Evolutionary conservation across 2,329 filamentous ascomycete species (phyloP).

Genomic region (Plectosphaerella sp.): DNA sequence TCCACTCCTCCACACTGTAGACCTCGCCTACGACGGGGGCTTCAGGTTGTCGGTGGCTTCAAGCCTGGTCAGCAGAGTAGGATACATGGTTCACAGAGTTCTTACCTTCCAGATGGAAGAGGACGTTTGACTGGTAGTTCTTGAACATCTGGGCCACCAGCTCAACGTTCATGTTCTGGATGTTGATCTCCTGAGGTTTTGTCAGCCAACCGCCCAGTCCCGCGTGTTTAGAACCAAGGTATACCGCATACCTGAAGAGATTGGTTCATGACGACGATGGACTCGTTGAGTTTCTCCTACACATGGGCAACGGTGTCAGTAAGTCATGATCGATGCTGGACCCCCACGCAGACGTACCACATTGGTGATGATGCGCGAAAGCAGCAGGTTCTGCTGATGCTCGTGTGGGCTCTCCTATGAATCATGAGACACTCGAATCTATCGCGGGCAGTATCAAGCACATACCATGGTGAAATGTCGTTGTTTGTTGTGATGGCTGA

Average conservation of each 20-base stretch:
- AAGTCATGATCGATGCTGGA: not conserved
- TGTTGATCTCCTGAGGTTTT: slow-evolving; percentile 77
- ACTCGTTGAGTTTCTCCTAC: slow-evolving; percentile 96
- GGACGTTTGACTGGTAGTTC: slow-evolving; percentile 96
- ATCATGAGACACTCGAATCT: not conserved
- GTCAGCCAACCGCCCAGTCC: not conserved
- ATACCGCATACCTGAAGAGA: slow-evolving; percentile 63
- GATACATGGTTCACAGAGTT: slow-evolving; percentile 1
- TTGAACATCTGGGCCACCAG: slow-evolving; percentile 99
- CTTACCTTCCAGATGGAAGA: slow-evolving; percentile 94
- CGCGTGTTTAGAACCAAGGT: not conserved
- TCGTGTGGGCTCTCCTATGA: slow-evolving; percentile 88
- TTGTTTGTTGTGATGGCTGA: not conserved
- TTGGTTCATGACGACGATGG: slow-evolving; percentile 88
- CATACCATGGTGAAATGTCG: slow-evolving; percentile 8
- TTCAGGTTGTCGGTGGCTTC: slow-evolving; percentile 79
- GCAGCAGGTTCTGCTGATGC: slow-evolving; percentile 89
- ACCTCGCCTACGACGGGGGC: slow-evolving; percentile 57
- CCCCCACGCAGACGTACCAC: slow-evolving; percentile 58
- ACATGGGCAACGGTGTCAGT: not conserved
- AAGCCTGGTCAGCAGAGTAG: slow-evolving; percentile 9
- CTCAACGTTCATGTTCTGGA: slow-evolving; percentile 98
- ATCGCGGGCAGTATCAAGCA: not conserved
- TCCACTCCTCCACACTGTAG: not conserved
- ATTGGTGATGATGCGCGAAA: slow-evolving; percentile 95